phyloP scores from a whole-genome alignment of 192 early-diverging fungal genomes.

The Gigaspora rosea region DNA sequence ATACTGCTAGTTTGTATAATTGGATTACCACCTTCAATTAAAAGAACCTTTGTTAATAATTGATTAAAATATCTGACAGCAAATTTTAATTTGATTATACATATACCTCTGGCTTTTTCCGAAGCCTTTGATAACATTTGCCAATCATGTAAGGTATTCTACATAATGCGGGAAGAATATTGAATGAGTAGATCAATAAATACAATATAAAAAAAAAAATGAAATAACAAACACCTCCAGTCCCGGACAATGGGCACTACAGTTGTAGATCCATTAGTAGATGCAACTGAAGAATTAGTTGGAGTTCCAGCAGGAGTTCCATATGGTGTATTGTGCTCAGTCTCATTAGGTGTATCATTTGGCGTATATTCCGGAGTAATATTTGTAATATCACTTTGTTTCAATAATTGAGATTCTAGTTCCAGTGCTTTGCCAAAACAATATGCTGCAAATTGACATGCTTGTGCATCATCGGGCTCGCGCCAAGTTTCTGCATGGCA shows the following conservation, averaged over 20 bases:
- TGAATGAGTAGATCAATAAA: background rate
- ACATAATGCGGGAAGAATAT: constrained; percentile 18
- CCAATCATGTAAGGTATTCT: constrained; percentile 50
- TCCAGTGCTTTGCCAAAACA: constrained; percentile 43
- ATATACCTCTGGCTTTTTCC: constrained; percentile 44
- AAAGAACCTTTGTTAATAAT: background rate
- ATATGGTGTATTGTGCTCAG: background rate
- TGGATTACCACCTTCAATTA: constrained; percentile 39
- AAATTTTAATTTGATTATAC: too few relatives aligned
- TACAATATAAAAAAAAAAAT: background rate
- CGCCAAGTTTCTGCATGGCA: background rate
- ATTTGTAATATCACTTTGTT: background rate
- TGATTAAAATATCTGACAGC: background rate
- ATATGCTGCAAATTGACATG: constrained; percentile 46
- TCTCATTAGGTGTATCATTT: background rate
- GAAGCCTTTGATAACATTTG: constrained; percentile 54
- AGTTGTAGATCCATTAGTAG: background rate
- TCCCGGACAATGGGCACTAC: background rate
- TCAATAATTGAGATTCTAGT: constrained; percentile 31
- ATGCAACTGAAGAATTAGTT: background rate
- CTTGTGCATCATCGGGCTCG: constrained; percentile 34
- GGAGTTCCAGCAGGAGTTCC: background rate
- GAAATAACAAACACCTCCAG: constrained; percentile 6
- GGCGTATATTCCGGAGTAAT: background rate
- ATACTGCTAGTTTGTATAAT: constrained; percentile 43